Evolutionary conservation across 148 eudicot species (phyloP).

Genomic region (Chenopodium quinoa): DNA sequence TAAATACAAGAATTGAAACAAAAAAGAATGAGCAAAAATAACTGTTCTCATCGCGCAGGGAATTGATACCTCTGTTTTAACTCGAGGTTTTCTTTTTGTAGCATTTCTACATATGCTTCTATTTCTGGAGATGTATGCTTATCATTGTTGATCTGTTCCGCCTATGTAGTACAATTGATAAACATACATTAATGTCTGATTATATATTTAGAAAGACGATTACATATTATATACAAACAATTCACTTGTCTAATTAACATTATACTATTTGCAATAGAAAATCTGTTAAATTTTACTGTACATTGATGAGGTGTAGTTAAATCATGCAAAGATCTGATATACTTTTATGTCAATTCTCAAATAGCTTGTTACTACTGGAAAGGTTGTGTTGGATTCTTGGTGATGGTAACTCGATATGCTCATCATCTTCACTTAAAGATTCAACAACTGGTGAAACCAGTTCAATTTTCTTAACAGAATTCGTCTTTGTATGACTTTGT

Average conservation of each 20-base stretch:
- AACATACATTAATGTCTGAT: background rate
- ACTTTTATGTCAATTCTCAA: too few species aligned
- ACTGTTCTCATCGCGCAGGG: background rate
- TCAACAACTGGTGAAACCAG: background rate
- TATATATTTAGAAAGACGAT: background rate
- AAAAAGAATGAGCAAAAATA: background rate
- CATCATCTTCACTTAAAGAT: constrained; percentile 19
- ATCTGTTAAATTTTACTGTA: too few species aligned
- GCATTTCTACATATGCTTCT: constrained; percentile 10
- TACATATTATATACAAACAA: too few species aligned
- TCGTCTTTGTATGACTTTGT: background rate
- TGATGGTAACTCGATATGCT: constrained; percentile 12
- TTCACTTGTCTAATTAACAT: too few species aligned
- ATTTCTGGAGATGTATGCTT: too few species aligned
- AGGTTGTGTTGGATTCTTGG: background rate
- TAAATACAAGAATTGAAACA: too few species aligned
- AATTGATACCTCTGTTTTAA: constrained; percentile 22
- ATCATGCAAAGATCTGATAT: too few species aligned
- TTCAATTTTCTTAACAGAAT: background rate
- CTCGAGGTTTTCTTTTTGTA: constrained; percentile 37
- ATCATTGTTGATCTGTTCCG: background rate
- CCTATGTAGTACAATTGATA: constrained; percentile 11
- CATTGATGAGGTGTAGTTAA: too few species aligned
- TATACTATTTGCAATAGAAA: too few species aligned
- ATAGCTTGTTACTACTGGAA: constrained; percentile 17